Conservation (phyloP, 2,329 filamentous ascomycete genomes). For the Penicillium sp. region DNA sequence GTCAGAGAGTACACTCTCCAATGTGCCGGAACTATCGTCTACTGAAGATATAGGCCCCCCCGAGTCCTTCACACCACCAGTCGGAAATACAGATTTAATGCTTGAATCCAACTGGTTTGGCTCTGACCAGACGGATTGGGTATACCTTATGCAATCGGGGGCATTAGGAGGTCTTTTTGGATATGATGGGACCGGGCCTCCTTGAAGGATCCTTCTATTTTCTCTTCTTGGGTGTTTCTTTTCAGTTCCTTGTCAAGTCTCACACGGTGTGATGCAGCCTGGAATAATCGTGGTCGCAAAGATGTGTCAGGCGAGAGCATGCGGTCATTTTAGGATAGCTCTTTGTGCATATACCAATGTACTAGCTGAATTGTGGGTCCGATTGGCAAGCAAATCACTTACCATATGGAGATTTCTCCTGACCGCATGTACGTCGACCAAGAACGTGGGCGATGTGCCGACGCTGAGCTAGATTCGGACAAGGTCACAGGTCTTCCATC, state of each 20-base stretch:
- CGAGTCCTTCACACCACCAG: background rate
- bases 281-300: background rate
- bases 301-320: background rate
- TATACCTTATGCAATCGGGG: conserved; percentile 12
- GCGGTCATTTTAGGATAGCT: background rate
- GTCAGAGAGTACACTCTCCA: background rate
- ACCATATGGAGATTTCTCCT: background rate
- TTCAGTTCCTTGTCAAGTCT: no score
- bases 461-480: no score
- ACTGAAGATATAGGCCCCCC: background rate
- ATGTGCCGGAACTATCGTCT: background rate
- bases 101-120: background rate
- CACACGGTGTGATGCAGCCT: background rate
- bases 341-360: background rate
- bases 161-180: conserved; percentile 12
- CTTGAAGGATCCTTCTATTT: background rate
- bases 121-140: conserved; percentile 15
- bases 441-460: background rate
- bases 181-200: background rate
- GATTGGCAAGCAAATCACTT: background rate
- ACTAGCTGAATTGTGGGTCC: background rate
- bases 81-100: background rate
- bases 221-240: background rate
- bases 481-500: no score
- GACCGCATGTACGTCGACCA: background rate